Evolutionary conservation across 164 flowering plant species (phyloP), one percentile per base, ranked within the genome.

Genomic region (Aristolochia fimbriata): DNA sequence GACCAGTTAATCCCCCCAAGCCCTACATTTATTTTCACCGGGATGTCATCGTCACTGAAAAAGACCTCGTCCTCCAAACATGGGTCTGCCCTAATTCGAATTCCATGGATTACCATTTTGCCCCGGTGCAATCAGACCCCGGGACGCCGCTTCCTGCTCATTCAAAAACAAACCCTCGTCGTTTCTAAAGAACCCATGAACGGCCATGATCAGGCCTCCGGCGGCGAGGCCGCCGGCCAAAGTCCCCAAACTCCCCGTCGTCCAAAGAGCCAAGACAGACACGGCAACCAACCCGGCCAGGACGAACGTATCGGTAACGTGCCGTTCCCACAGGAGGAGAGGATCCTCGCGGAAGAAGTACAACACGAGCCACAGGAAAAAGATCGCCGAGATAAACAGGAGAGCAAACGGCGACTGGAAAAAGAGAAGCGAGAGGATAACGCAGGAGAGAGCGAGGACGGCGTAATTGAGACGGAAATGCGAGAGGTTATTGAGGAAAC

Each of bases 261-360:
- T 27, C 56, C 56, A 52, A 17, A 62, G 15, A 23, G 24, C 57
- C 12, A 41, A 17, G 17, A 52, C 46, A 1, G 64, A 47, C 19
- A 37, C 23, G 7, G 43, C 33, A 0, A 52, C 25, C 27, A 62
- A 46, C 23, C 15, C 64, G 8, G 48, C 57, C 31, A 62, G 57
- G 4, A 62, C 64, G 15, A 25, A 11, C 27, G 57, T 25, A 37
- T 62, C 57, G 48, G 27, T 41, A 1, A 51, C 45, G 41, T 20
- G 27, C 15, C 47, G 48, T 25, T 22, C 57, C 20, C 33, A 33
- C 17, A 62, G 15, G 15, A 62, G 25, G 17, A 62, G 30, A 25
- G 64, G 50, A 31, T 62, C 64, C 30, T 62, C 64, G 48, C 64
- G 56, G 49, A 62, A 62, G 49, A 62, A 62, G 43, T 31, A 62